A percentile compares a stretch with the other conserved stretches of the same genome.
Conservation (phyloP, 2,329 filamentous ascomycete genomes). For the Botrytis sinoallii region DNA sequence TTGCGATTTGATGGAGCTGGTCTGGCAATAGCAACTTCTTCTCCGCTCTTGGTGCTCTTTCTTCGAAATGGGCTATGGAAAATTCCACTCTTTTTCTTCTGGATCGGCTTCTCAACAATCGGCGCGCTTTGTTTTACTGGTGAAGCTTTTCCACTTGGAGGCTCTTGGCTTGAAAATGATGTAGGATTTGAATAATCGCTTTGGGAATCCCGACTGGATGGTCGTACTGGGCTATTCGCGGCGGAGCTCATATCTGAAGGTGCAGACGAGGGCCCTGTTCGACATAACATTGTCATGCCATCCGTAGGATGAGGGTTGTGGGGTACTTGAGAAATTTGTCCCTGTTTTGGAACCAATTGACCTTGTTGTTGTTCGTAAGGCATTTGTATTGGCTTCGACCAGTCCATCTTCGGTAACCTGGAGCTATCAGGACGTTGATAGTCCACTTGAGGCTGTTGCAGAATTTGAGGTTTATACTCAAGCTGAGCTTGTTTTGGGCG, state of each 20-base stretch:
- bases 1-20: slow-evolving; percentile 48
- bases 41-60: slow-evolving; percentile 81
- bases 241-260: slow-evolving; percentile 64
- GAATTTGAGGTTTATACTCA: slow-evolving; percentile 23
- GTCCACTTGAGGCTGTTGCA: slow-evolving; percentile 26
- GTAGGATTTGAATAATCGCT: slow-evolving; percentile 90
- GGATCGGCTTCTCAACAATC: slow-evolving; percentile 60
- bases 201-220: slow-evolving; percentile 80
- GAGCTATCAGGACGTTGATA: slow-evolving; percentile 24
- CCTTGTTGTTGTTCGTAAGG: slow-evolving; percentile 24
- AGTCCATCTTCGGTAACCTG: slow-evolving; percentile 19
- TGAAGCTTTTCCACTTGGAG: slow-evolving; percentile 68
- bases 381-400: slow-evolving; percentile 20
- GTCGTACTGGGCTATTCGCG: slow-evolving; percentile 63
- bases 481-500: slow-evolving; percentile 22
- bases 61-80: slow-evolving; percentile 92
- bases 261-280: slow-evolving; percentile 68
- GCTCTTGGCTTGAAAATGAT: slow-evolving; percentile 83
- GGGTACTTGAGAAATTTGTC: slow-evolving; percentile 66
- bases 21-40: slow-evolving; percentile 42
- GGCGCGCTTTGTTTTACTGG: slow-evolving; percentile 59
- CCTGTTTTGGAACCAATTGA: slow-evolving; percentile 41
- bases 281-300: slow-evolving; percentile 96
- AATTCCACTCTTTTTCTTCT: slow-evolving; percentile 74
- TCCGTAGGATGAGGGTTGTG: slow-evolving; percentile 94